A percentile compares a stretch with the other conserved stretches of the same genome.
phyloP scores from a whole-genome alignment of 2,329 filamentous ascomycete genomes.

The Fusarium haematococcum region DNA sequence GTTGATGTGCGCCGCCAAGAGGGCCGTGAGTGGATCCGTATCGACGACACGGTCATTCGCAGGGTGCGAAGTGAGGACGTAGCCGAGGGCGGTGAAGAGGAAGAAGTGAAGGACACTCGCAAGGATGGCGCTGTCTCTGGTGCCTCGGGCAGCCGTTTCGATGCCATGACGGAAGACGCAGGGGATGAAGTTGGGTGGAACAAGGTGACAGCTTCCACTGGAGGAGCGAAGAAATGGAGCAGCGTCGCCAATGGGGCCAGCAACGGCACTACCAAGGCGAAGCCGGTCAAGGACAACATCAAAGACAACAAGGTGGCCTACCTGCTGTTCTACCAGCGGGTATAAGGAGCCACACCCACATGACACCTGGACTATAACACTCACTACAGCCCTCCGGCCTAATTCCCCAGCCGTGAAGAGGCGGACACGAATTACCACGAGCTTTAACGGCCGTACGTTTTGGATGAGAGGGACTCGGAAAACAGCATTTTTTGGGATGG shows the following conservation, averaged over 20 bases:
- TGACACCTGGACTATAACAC: conserved; percentile 18
- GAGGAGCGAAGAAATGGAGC: conserved; percentile 78
- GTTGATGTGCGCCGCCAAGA: conserved; percentile 97
- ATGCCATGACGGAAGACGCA: conserved; percentile 73
- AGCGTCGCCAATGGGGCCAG: conserved; percentile 73
- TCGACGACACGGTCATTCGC: conserved; percentile 92
- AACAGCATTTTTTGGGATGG: conserved; percentile 40
- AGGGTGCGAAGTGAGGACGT: conserved; percentile 90
- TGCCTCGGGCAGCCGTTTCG: conserved; percentile 78
- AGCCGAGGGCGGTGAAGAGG: conserved; percentile 84
- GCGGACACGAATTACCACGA: conserved; percentile 39
- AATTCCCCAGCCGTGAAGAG: conserved; percentile 27
- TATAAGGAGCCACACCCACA: conserved; percentile 53
- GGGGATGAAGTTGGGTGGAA: conserved; percentile 83
- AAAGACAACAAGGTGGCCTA: conserved; percentile 98
- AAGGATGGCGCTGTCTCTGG: conserved; percentile 45
- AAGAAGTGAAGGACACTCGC: conserved; percentile 71
- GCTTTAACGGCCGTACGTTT: conserved; percentile 41
- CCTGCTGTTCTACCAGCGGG: conserved; percentile 91
- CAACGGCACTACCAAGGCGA: conserved; percentile 67
- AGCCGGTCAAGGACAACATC: conserved; percentile 71
- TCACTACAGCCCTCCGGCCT: conserved; percentile 31
- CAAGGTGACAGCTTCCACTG: conserved; percentile 73
- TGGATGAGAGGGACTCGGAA: conserved; percentile 39
- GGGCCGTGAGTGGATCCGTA: conserved; percentile 92